Conservation (phyloP, 768 basidiomycete genomes). For the Ramaria rubella region DNA sequence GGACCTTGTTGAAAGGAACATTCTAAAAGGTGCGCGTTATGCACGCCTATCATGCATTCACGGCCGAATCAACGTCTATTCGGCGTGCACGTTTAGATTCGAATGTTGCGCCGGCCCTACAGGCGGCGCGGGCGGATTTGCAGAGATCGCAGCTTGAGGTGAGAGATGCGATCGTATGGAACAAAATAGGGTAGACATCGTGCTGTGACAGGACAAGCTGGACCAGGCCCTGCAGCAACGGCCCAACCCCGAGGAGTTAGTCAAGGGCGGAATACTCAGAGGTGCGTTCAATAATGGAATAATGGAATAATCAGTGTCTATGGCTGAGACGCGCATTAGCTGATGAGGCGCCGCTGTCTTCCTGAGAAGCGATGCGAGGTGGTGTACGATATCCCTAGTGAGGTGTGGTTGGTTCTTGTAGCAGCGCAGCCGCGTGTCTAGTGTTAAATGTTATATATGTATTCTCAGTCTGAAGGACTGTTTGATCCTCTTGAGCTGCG, state of each 20-base stretch:
- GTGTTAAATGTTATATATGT: slow-evolving; percentile 3
- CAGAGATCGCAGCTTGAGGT: slow-evolving; percentile 61
- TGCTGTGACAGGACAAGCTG: slow-evolving; percentile 46
- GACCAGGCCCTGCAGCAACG: slow-evolving; percentile 52
- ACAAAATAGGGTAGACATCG: background rate
- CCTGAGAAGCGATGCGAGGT: background rate
- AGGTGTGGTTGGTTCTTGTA: background rate
- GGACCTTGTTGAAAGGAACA: slow-evolving; percentile 60
- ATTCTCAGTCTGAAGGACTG: background rate
- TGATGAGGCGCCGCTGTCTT: slow-evolving; percentile 13
- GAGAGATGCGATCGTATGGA: slow-evolving; percentile 13
- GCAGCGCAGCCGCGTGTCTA: background rate
- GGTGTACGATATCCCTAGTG: background rate
- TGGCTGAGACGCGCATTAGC: slow-evolving; percentile 3
- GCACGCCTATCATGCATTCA: background rate
- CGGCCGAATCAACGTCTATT: background rate
- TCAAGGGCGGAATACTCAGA: slow-evolving; percentile 56
- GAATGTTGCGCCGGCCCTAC: slow-evolving; percentile 52
- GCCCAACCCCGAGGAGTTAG: slow-evolving; percentile 54
- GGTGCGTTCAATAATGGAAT: slow-evolving; percentile 23
- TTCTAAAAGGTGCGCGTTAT: slow-evolving; percentile 50
- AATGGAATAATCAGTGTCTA: background rate
- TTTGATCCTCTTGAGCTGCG: slow-evolving; percentile 9
- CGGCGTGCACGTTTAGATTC: slow-evolving; percentile 39
- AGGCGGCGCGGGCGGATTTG: slow-evolving; percentile 53